These are phyloP conservation scores for Dissophora globulifera DNA, from an alignment of 192 early-diverging fungal species.

Conservation along the genomic window DNA sequence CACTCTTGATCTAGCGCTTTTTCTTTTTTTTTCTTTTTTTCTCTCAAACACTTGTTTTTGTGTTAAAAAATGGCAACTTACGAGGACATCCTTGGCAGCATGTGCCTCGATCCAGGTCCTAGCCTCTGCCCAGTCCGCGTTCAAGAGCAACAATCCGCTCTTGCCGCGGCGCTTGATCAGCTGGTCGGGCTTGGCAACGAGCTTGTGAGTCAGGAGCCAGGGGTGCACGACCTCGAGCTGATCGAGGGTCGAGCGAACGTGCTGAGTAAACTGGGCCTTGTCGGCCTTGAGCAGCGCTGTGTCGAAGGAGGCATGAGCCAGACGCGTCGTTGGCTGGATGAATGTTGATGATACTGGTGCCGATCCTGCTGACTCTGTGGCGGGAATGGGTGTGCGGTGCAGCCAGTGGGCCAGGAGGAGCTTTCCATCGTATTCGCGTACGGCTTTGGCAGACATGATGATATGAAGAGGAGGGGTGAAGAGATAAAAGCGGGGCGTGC, in stretches of 20 bases:
- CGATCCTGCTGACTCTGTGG: slow-evolving; percentile 61
- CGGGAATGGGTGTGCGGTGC: slow-evolving; percentile 56
- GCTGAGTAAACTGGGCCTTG: slow-evolving; percentile 65
- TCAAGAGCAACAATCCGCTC: slow-evolving; percentile 91
- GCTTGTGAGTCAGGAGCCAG: slow-evolving; percentile 84
- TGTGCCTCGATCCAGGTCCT: slow-evolving; percentile 92
- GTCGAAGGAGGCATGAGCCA: slow-evolving; percentile 86
- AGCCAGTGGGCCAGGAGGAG: slow-evolving; percentile 92
- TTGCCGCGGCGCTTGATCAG: slow-evolving; percentile 99
- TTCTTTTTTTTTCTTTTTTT: too few relatives aligned
- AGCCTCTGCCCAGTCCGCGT: slow-evolving; percentile 88
- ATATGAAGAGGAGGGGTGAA: not conserved
- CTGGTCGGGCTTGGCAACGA: slow-evolving; percentile 98
- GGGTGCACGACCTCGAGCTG: slow-evolving; percentile 81
- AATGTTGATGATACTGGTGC: slow-evolving; percentile 68
- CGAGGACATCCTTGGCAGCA: slow-evolving; percentile 85
- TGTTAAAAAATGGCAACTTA: slow-evolving; percentile 50
- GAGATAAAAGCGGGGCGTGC: not conserved
- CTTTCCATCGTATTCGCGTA: slow-evolving; percentile 99
- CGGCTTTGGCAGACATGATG: slow-evolving; percentile 88
- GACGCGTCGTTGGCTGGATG: slow-evolving; percentile 73
- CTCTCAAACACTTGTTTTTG: too few relatives aligned
- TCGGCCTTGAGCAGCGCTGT: slow-evolving; percentile 59
- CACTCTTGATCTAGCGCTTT: too few relatives aligned
- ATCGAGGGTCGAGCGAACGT: slow-evolving; percentile 67